Evolutionary conservation across 768 basidiomycete genomes (phyloP), one percentile per base, ranked within the genome.

Genomic region (Boletus sensibilis): DNA sequence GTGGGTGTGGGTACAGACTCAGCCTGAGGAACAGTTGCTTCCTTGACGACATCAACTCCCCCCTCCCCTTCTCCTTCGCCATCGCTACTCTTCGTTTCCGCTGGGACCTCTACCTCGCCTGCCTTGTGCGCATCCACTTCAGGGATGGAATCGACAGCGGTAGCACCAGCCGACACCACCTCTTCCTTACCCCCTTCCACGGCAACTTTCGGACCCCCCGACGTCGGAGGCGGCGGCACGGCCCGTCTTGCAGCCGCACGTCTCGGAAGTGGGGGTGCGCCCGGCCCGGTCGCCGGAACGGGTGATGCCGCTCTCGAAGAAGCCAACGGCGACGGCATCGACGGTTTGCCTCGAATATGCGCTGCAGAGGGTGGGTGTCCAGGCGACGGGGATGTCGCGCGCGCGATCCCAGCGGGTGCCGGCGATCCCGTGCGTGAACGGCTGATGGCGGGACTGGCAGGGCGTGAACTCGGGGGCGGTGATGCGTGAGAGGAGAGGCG

Each of bases 261-360:
- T 40, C 85, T 78, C 0, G 88, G 88, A 23, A 90, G 68, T 2
- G 87, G 88, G 0, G 88, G 87, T 7, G 75, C 72, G 1, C 60
- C 56, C 2, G 58, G 52, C 16, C 62, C 62, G 0, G 46, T 45
- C 1, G 34, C 43, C 9, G 39, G 51, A 4, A 66, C 72, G 45
- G 81, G 78, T 5, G 78, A 78, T 13, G 64, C 65, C 3, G 72
- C 56, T 34, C 77, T 64, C 31, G 73, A 72, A 4, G 74, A 67
- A n/a, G 64, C 68, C 45, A 76, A 58, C 0, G 68, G 73, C n/a
- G 74, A 71, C 20, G 64, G 49, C 12, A 23, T 23, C 2, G 61
- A 39, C 23, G 37, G 14, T 23, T 67, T 69, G 8, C 56, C 68
- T 13, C 68, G 50, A 9, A 58, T 37, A n/a, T 61, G 57, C 2